Conservation (phyloP, 2,329 filamentous ascomycete genomes). For the Colletotrichum acutatum region DNA sequence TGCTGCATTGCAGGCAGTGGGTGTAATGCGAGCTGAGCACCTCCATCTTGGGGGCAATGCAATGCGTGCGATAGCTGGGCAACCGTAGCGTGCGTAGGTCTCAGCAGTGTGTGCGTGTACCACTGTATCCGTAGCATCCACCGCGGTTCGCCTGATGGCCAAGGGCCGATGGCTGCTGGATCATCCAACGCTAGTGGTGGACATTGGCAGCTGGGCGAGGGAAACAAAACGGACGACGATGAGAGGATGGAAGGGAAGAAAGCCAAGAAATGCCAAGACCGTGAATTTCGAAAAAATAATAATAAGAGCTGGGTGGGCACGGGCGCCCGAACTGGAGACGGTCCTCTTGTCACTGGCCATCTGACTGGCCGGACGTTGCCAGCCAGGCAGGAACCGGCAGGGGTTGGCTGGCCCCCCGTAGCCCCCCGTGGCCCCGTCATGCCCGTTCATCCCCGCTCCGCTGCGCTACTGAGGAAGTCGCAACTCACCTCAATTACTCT, state of each 20-base stretch:
- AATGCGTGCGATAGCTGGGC: background rate
- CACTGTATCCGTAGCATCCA: background rate
- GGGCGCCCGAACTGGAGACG: conserved; percentile 11
- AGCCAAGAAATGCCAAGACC: conserved; percentile 34
- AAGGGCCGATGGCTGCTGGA: background rate
- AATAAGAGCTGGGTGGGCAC: conserved; percentile 22
- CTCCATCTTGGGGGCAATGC: background rate
- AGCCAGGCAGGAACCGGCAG: background rate
- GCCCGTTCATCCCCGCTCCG: background rate
- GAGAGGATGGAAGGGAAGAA: conserved; percentile 26
- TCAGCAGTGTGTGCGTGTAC: background rate
- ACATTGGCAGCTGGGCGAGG: background rate
- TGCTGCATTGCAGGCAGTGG: background rate
- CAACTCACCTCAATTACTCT: background rate
- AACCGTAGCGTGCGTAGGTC: background rate
- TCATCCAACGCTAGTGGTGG: background rate
- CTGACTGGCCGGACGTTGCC: conserved; percentile 1
- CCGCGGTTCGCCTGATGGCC: background rate
- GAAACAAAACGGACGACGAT: conserved; percentile 26
- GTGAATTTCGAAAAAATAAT: conserved; percentile 29
- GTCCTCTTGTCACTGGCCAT: background rate
- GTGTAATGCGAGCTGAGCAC: background rate
- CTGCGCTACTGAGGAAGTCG: background rate
- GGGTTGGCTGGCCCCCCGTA: background rate
- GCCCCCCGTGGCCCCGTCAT: background rate